These are phyloP conservation scores for Colletotrichum eremochloae DNA, from an alignment of 2,329 filamentous ascomycete genomes.

Conservation along the genomic window DNA sequence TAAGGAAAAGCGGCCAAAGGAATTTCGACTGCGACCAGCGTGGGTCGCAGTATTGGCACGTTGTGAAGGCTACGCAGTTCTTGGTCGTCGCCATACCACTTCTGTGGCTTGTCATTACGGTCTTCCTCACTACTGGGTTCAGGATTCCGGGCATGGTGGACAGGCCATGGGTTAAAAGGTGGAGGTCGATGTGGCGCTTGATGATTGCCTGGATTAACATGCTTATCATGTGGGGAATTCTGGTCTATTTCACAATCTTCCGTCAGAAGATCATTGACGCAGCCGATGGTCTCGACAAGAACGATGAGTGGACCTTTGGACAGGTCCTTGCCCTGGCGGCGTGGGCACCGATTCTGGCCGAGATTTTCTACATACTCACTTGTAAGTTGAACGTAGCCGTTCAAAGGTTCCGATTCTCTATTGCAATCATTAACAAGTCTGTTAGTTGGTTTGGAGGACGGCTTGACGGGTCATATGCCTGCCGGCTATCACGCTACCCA, in stretches of 20 bases:
- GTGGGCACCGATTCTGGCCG: conserved; percentile 48
- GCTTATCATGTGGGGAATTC: conserved; percentile 48
- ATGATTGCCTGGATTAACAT: conserved; percentile 39
- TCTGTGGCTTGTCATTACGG: conserved; percentile 19
- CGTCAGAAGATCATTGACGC: conserved; percentile 38
- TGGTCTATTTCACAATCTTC: conserved; percentile 48
- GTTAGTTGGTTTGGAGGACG: conserved; percentile 35
- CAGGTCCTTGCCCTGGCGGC: conserved; percentile 50
- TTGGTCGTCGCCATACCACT: conserved; percentile 31
- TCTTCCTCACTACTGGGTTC: conserved; percentile 32
- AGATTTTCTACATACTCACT: conserved; percentile 46
- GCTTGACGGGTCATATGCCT: conserved; percentile 38
- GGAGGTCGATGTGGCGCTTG: conserved; percentile 28
- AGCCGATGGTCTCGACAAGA: conserved; percentile 42
- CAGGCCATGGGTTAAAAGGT: conserved; percentile 29
- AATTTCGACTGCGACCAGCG: conserved; percentile 40
- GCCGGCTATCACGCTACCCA: conserved; percentile 33
- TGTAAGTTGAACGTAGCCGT: conserved; percentile 43
- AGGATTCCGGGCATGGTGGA: conserved; percentile 31
- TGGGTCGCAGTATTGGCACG: conserved; percentile 38
- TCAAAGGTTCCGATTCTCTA: background rate
- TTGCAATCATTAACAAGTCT: background rate
- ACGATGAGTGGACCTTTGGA: conserved; percentile 49
- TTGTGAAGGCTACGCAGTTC: conserved; percentile 36
- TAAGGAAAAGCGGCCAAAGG: conserved; percentile 29